Evolutionary conservation across 306 rosid species (phyloP).

Genomic region (Phaseolus lunatus): DNA sequence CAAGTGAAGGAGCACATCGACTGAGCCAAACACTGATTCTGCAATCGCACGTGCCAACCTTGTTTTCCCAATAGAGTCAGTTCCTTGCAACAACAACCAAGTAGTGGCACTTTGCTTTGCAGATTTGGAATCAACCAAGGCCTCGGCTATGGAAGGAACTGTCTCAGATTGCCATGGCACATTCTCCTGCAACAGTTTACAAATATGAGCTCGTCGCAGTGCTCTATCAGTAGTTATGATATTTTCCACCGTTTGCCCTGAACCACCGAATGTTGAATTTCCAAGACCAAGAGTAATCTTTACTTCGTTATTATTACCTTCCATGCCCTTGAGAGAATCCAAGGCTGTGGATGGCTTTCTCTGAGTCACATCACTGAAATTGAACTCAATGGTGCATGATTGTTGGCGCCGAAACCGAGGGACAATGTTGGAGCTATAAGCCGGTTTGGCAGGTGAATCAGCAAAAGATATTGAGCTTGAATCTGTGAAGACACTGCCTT

Average conservation of each 20-base stretch:
- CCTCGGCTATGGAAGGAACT: conserved; percentile 75
- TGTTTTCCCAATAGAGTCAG: conserved; percentile 75
- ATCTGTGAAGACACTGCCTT: conserved; percentile 58
- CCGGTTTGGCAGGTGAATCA: conserved; percentile 52
- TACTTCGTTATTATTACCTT: conserved; percentile 62
- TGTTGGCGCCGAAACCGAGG: conserved; percentile 75
- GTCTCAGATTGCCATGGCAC: conserved; percentile 95
- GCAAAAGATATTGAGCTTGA: conserved; percentile 68
- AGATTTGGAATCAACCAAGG: conserved; percentile 60
- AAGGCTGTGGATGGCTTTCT: conserved; percentile 51
- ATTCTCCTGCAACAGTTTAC: conserved; percentile 78
- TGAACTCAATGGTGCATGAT: conserved; percentile 88
- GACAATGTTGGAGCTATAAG: conserved; percentile 53
- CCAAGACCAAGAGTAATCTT: conserved; percentile 88
- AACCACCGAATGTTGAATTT: conserved; percentile 63
- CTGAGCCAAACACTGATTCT: conserved; percentile 78
- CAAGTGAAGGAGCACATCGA: conserved; percentile 59
- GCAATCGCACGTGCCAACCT: conserved; percentile 77
- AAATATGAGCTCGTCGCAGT: conserved; percentile 60
- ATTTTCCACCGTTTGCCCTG: conserved; percentile 52
- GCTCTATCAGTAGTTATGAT: conserved; percentile 53
- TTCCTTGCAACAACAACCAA: conserved; percentile 84
- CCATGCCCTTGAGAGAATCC: conserved; percentile 61
- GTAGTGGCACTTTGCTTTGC: conserved; percentile 49
- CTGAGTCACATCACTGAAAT: conserved; percentile 57